Evolutionary conservation across 1,139 yeast species (phyloP).

Genomic region (Kodamaea ohmeri): DNA sequence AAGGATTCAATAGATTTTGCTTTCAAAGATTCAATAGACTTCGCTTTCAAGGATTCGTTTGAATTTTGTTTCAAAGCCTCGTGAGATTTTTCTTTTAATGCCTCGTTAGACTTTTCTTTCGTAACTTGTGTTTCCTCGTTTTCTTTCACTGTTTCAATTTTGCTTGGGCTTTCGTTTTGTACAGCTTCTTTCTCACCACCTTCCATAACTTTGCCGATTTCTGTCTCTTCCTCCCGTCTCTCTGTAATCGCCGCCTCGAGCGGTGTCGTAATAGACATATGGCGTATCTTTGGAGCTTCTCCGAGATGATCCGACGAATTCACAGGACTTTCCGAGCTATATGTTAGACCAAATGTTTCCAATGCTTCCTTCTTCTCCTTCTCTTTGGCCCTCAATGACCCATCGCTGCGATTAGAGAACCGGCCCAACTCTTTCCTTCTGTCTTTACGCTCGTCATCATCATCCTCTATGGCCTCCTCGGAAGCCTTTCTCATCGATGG

Average conservation of each 20-base stretch:
- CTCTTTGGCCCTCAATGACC: neutral
- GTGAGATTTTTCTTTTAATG: too few relatives aligned
- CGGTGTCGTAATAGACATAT: neutral
- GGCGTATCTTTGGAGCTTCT: neutral
- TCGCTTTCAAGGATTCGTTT: too few relatives aligned
- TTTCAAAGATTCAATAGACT: too few relatives aligned
- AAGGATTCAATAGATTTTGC: too few relatives aligned
- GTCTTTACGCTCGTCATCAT: neutral
- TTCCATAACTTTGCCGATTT: neutral
- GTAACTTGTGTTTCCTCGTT: too few relatives aligned
- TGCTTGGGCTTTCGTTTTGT: too few relatives aligned
- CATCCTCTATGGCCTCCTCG: slow-evolving; percentile 4
- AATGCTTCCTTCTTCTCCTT: neutral
- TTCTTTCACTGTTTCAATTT: too few relatives aligned
- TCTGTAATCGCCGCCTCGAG: neutral
- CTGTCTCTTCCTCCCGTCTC: too few relatives aligned
- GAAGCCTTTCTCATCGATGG: slow-evolving; percentile 28
- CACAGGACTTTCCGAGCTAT: neutral
- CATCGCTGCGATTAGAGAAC: neutral
- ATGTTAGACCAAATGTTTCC: neutral
- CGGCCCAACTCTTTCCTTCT: neutral
- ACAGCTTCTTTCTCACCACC: too few relatives aligned
- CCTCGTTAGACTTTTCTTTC: too few relatives aligned
- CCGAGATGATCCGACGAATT: neutral
- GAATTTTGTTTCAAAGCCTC: too few relatives aligned